These are phyloP conservation scores for Sporopachydermia cereana DNA, from an alignment of 1,139 yeast genomes.

Conservation along the genomic window DNA sequence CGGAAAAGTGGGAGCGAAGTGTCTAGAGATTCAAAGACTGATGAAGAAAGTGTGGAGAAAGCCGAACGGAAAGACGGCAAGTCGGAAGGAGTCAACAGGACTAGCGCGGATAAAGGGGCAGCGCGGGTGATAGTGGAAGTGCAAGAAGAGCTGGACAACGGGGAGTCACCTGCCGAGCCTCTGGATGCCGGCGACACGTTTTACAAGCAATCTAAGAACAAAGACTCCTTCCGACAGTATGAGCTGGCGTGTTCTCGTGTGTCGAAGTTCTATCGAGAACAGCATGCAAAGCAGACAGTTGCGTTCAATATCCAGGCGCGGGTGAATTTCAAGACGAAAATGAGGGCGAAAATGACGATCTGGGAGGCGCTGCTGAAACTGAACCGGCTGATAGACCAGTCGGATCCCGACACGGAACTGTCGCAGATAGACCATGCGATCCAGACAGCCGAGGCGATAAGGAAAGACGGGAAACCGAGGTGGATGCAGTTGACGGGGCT, in stretches of 20 bases:
- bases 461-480: conserved; percentile 55
- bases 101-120: conserved; percentile 6
- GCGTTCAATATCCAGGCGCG: conserved; percentile 64
- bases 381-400: conserved; percentile 53
- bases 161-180: conserved; percentile 18
- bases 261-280: conserved; percentile 54
- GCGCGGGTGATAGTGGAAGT: conserved; percentile 4
- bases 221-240: conserved; percentile 45
- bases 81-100: conserved; percentile 7
- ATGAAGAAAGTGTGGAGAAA: no score
- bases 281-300: conserved; percentile 60
- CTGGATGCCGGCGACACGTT: conserved; percentile 16
- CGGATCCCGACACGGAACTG: conserved; percentile 66
- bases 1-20: conserved; percentile 11
- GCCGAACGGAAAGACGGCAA: conserved; percentile 10
- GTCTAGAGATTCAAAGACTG: neutral
- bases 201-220: conserved; percentile 13
- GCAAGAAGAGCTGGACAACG: conserved; percentile 8
- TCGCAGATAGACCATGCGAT: conserved; percentile 68
- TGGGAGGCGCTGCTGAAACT: conserved; percentile 62
- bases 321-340: conserved; percentile 54
- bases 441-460: conserved; percentile 67
- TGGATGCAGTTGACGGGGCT: conserved; percentile 71
- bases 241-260: conserved; percentile 63
- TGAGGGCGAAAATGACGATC: conserved; percentile 52